Percentiles rank a stretch among this genome's conserved stretches.
Conservation (phyloP, 164 flowering plant species). For the Litsea cubeba region DNA sequence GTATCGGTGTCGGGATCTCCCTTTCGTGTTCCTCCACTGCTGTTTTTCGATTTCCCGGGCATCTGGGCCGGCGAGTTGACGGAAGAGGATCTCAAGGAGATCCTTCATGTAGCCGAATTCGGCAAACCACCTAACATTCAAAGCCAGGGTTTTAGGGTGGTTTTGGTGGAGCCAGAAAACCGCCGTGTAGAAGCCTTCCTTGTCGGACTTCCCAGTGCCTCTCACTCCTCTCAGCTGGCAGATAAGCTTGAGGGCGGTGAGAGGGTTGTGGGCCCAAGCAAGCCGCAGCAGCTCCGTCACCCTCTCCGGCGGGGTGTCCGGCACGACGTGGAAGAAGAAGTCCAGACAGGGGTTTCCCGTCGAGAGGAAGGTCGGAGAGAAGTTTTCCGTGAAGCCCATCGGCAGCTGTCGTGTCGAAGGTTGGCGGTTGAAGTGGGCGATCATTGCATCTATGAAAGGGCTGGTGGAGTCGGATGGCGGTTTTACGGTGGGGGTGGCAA, state of each 20-base stretch:
- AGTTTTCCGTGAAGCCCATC: conserved; percentile 39
- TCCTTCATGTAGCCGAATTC: conserved; percentile 35
- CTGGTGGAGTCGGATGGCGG: background rate
- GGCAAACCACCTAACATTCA: conserved; percentile 20
- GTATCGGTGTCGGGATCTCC: no score
- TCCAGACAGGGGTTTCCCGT: conserved; percentile 54
- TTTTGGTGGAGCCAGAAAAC: conserved; percentile 36
- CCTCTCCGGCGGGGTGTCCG: conserved; percentile 29
- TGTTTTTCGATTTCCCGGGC: conserved; percentile 17
- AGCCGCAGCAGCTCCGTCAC: conserved; percentile 20
- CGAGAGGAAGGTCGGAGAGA: conserved; percentile 36
- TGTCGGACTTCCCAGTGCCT: conserved; percentile 47
- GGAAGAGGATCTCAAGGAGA: conserved; percentile 34
- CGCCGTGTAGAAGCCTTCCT: conserved; percentile 35
- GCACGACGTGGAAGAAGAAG: conserved; percentile 65
- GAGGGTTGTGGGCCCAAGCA: conserved; percentile 39
- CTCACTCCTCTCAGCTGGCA: conserved; percentile 54
- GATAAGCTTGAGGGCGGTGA: conserved; percentile 47
- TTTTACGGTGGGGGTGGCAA: background rate
- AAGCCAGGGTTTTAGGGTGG: conserved; percentile 38
- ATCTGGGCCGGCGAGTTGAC: conserved; percentile 29
- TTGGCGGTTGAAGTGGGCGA: background rate
- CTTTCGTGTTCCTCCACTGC: background rate
- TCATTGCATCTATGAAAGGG: conserved; percentile 4
- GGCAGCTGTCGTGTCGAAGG: background rate